phyloP scores from a whole-genome alignment of 768 basidiomycete genomes.

The Kwoniella dendrophila region DNA sequence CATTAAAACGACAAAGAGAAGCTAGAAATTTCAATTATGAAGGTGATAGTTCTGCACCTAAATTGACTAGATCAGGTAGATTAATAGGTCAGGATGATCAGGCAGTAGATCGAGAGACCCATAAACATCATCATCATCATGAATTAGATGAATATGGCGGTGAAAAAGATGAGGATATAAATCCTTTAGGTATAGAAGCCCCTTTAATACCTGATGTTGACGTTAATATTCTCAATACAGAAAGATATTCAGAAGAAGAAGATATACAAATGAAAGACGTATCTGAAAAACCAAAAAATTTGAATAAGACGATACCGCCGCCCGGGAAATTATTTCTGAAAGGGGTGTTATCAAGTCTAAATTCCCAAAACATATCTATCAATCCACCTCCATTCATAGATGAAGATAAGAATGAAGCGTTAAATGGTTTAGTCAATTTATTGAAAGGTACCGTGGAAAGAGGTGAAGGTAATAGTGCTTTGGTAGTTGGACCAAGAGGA shows the following conservation, averaged over 20 bases:
- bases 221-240: too few species aligned
- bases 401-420: slow-evolving; percentile 58
- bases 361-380: slow-evolving; percentile 12
- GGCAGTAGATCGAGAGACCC: too few species aligned
- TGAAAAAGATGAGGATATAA: slow-evolving; percentile 38
- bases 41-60: slow-evolving; percentile 51
- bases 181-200: slow-evolving; percentile 15
- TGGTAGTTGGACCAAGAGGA: slow-evolving; percentile 79
- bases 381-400: slow-evolving; percentile 35
- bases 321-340: slow-evolving; percentile 25
- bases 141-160: slow-evolving; percentile 38
- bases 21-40: slow-evolving; percentile 54
- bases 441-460: slow-evolving; percentile 73
- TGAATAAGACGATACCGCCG: slow-evolving; percentile 12
- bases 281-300: slow-evolving; percentile 1
- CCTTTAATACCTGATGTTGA: slow-evolving; percentile 30
- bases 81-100: slow-evolving; percentile 12
- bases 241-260: slow-evolving; percentile 3
- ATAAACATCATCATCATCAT: too few species aligned
- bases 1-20: slow-evolving; percentile 40
- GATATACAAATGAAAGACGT: slow-evolving; percentile 8
- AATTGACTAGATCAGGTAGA: slow-evolving; percentile 47
- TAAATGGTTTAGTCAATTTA: slow-evolving; percentile 66
- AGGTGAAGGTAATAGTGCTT: slow-evolving; percentile 91
- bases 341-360: slow-evolving; percentile 29